These are phyloP conservation scores for Laburnicola sp. DNA, from an alignment of 2,329 filamentous ascomycete genomes.

Conservation along the genomic window DNA sequence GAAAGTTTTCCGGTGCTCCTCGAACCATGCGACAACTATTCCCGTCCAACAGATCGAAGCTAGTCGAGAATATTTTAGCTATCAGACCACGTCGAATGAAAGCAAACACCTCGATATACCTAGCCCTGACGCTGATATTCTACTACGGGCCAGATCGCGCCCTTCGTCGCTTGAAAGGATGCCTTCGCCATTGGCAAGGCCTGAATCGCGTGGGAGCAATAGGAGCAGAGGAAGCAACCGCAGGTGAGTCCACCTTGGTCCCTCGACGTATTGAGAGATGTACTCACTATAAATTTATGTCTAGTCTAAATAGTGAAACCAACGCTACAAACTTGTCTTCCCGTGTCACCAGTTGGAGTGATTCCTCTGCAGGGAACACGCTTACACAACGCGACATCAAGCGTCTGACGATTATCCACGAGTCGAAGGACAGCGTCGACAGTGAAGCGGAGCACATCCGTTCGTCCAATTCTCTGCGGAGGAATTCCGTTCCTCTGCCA, in stretches of 20 bases:
- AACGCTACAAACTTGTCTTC: constrained; percentile 58
- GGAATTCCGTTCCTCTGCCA: constrained; percentile 26
- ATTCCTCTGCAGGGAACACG: constrained; percentile 62
- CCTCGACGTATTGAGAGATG: not conserved
- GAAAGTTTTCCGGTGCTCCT: constrained; percentile 56
- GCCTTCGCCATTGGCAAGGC: constrained; percentile 14
- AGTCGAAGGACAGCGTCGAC: constrained; percentile 48
- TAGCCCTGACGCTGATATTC: constrained; percentile 48
- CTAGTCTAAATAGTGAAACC: constrained; percentile 36
- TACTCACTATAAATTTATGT: not conserved
- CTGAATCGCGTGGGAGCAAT: constrained; percentile 28
- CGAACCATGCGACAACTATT: constrained; percentile 37
- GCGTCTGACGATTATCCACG: constrained; percentile 66
- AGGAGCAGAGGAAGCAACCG: constrained; percentile 29
- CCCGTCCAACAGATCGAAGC: constrained; percentile 60
- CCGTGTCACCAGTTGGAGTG: constrained; percentile 71
- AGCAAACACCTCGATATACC: constrained; percentile 41
- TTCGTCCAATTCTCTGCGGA: constrained; percentile 11
- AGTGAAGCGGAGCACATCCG: constrained; percentile 26
- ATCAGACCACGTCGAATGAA: constrained; percentile 2
- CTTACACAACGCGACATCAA: constrained; percentile 57
- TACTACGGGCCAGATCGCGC: constrained; percentile 47
- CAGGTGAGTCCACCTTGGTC: not conserved
- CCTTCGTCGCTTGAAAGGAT: constrained; percentile 28
- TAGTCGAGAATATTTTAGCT: constrained; percentile 44